phyloP scores from a whole-genome alignment of 1,284 basidiomycete species.

The Cutaneotrichosporon sp. region DNA sequence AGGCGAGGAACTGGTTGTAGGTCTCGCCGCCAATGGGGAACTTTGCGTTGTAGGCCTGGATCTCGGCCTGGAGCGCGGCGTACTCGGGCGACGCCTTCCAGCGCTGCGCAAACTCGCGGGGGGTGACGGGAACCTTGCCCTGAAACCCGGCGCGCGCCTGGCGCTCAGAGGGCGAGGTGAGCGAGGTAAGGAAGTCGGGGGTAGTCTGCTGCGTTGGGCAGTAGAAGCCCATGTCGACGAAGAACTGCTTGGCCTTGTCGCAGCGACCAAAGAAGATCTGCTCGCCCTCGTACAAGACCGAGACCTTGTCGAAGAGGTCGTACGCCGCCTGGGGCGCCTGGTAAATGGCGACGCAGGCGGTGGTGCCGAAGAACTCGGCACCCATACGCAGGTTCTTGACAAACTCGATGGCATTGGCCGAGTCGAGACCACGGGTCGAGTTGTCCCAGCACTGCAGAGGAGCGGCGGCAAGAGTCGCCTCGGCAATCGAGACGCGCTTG shows the following conservation, averaged over 20 bases:
- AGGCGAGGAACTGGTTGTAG: slow-evolving; percentile 52
- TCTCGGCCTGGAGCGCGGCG: slow-evolving; percentile 46
- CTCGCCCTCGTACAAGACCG: slow-evolving; percentile 74
- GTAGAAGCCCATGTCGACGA: slow-evolving; percentile 73
- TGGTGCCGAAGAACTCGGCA: slow-evolving; percentile 54
- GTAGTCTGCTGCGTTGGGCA: slow-evolving; percentile 53
- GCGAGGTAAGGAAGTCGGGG: slow-evolving; percentile 61
- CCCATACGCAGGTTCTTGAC: slow-evolving; percentile 58
- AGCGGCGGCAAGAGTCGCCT: slow-evolving; percentile 50
- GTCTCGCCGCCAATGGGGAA: slow-evolving; percentile 51
- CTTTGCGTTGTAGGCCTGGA: slow-evolving; percentile 47
- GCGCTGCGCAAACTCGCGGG: slow-evolving; percentile 59
- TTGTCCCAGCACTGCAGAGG: slow-evolving; percentile 56
- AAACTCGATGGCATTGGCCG: slow-evolving; percentile 59
- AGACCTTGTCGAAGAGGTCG: slow-evolving; percentile 67
- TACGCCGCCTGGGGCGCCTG: slow-evolving; percentile 57
- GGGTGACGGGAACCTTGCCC: slow-evolving; percentile 60
- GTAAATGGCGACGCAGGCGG: slow-evolving; percentile 54
- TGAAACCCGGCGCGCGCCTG: slow-evolving; percentile 58
- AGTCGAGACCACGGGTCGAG: slow-evolving; percentile 59
- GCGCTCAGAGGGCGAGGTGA: slow-evolving; percentile 66
- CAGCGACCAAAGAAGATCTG: slow-evolving; percentile 79
- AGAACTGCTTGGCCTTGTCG: slow-evolving; percentile 71
- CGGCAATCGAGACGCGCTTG: slow-evolving; percentile 59
- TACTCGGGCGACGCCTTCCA: slow-evolving; percentile 52